Percentiles rank a stretch among this genome's conserved stretches.
These are phyloP conservation scores for Globisporangium recalcitrans DNA, from an alignment of 352 stramenopile genomes.

Conservation along the genomic window DNA sequence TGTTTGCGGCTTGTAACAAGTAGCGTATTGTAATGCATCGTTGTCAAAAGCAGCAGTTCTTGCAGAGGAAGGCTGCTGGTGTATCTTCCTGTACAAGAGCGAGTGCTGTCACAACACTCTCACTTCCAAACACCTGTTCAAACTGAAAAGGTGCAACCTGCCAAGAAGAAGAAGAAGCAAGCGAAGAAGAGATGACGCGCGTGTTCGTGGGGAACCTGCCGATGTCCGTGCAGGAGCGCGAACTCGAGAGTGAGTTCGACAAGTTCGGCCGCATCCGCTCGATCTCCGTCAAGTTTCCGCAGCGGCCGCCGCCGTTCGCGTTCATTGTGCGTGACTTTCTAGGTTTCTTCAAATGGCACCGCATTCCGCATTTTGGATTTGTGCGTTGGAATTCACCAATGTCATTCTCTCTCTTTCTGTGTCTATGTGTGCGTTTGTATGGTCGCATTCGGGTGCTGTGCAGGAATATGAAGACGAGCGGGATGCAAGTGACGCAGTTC, in stretches of 20 bases:
- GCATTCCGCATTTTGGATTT: background rate
- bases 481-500: constrained; percentile 50
- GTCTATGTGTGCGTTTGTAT: background rate
- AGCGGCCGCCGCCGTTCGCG: constrained; percentile 39
- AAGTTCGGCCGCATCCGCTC: constrained; percentile 40
- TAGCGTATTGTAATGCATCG: too few relatives aligned
- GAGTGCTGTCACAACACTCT: background rate
- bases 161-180: background rate
- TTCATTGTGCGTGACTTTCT: constrained; percentile 46
- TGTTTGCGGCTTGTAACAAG: background rate
- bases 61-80: background rate
- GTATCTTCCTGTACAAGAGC: constrained; percentile 1
- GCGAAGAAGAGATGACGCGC: constrained; percentile 24
- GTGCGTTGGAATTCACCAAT: background rate
- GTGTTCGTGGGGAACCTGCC: constrained; percentile 66
- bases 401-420: background rate
- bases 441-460: background rate
- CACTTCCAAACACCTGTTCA: background rate
- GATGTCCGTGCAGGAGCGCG: constrained; percentile 42
- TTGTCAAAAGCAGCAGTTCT: background rate
- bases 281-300: constrained; percentile 50
- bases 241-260: constrained; percentile 52
- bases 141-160: background rate
- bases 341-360: too few relatives aligned
- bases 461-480: constrained; percentile 58